Conservation (phyloP, 164 flowering plant genomes). For the Taxillus chinensis region DNA sequence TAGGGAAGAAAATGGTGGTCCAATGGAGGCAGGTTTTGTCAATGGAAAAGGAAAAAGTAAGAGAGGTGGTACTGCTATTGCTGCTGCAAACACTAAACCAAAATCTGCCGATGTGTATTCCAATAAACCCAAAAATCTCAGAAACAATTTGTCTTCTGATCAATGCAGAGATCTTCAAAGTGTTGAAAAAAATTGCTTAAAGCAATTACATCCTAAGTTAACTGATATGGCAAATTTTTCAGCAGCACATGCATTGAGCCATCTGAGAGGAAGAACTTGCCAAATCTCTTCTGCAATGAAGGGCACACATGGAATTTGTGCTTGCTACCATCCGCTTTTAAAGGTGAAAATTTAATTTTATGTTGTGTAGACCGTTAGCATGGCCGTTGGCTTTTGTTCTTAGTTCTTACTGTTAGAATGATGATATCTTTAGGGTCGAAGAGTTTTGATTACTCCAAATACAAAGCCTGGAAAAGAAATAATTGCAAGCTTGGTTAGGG, state of each 20-base stretch:
- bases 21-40: conserved; percentile 4
- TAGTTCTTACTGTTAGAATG: no score
- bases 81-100: no score
- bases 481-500: conserved; percentile 57
- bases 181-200: conserved; percentile 8
- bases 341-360: conserved; percentile 26
- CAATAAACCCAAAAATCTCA: neutral
- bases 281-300: conserved; percentile 8
- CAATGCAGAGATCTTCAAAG: conserved; percentile 4
- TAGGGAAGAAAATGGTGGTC: conserved; percentile 10
- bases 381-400: no score
- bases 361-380: neutral
- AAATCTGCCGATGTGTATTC: no score
- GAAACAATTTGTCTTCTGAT: neutral
- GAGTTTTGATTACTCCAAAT: conserved; percentile 67
- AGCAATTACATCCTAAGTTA: conserved; percentile 3
- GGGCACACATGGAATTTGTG: conserved; percentile 83
- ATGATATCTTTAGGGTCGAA: conserved; percentile 42
- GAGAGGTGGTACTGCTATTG: neutral
- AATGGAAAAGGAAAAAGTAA: conserved; percentile 8
- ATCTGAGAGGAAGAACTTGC: conserved; percentile 29
- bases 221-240: conserved; percentile 1
- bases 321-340: conserved; percentile 61
- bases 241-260: conserved; percentile 11
- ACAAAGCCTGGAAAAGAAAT: conserved; percentile 69